Conservation (phyloP, 2,329 filamentous ascomycete genomes). For the Emergomyces pasteurianus region DNA sequence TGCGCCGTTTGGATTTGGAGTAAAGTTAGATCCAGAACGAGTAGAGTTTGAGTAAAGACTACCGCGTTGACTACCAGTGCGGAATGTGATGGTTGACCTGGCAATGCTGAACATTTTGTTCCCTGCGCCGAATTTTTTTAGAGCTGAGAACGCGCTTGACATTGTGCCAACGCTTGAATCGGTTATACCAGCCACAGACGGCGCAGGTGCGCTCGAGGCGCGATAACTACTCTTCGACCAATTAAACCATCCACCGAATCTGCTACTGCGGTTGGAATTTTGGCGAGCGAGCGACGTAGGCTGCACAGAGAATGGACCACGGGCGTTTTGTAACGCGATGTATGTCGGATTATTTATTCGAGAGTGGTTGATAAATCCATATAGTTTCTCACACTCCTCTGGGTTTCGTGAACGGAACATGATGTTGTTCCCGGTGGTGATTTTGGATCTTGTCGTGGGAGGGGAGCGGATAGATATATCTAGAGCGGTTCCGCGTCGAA, state of each 20-base stretch:
- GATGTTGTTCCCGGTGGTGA: conserved; percentile 64
- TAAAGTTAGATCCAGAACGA: conserved; percentile 34
- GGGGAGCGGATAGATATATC: conserved; percentile 91
- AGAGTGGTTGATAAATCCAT: conserved; percentile 74
- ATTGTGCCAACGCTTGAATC: conserved; percentile 65
- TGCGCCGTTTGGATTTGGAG: conserved; percentile 46
- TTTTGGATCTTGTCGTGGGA: conserved; percentile 58
- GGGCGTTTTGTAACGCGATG: conserved; percentile 62
- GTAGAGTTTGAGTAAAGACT: conserved; percentile 50
- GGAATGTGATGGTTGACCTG: conserved; percentile 57
- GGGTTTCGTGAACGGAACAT: conserved; percentile 75
- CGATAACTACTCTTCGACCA: conserved; percentile 45
- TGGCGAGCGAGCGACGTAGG: conserved; percentile 39
- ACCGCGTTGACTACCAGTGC: conserved; percentile 38
- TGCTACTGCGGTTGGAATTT: conserved; percentile 31
- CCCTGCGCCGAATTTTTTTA: conserved; percentile 62
- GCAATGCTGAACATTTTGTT: conserved; percentile 72
- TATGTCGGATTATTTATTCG: conserved; percentile 90
- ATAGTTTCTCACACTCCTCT: conserved; percentile 69
- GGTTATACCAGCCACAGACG: conserved; percentile 49
- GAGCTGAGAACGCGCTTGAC: conserved; percentile 64
- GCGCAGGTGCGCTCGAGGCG: conserved; percentile 43
- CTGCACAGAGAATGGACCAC: conserved; percentile 47
- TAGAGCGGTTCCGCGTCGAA: conserved; percentile 79
- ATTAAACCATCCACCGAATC: conserved; percentile 33